phyloP scores from a whole-genome alignment of 345 rosid species.

The Pistacia integerrima region DNA sequence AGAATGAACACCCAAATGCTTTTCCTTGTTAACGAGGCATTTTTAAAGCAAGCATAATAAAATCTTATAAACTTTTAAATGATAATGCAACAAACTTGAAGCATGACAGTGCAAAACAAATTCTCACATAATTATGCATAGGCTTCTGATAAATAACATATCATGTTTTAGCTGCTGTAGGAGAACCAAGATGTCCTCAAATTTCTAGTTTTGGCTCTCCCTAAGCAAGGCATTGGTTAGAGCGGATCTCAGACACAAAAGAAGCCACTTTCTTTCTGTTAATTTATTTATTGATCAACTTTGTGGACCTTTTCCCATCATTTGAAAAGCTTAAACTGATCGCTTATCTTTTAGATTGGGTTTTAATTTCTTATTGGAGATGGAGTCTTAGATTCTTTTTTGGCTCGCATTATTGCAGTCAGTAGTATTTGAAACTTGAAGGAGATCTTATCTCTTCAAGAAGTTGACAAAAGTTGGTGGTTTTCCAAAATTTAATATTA shows the following conservation, averaged over 20 bases:
- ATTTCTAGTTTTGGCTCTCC: not conserved
- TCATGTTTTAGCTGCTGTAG: not conserved
- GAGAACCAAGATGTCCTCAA: not conserved
- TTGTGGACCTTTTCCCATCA: not conserved
- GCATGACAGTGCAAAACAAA: not conserved
- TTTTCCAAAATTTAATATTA: no score
- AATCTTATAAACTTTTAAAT: not conserved
- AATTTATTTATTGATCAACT: not conserved
- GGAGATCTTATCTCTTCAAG: not conserved
- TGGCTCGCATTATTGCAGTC: not conserved
- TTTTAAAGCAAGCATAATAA: not conserved
- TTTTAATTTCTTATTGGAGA: not conserved
- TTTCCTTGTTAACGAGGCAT: no score
- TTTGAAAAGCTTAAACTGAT: conserved; percentile 6
- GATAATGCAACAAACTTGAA: not conserved
- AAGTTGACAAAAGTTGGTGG: not conserved
- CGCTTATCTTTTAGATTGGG: not conserved
- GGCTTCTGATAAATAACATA: not conserved
- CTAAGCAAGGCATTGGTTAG: conserved; percentile 8
- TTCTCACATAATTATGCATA: not conserved
- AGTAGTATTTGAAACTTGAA: no score
- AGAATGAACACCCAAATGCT: no score
- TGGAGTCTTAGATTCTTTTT: not conserved
- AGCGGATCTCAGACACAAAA: conserved; percentile 21
- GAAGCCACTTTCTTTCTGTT: not conserved